Base-by-base conservation (phyloP, 768 basidiomycete species). In the Auriscalpium vulgare region DNA sequence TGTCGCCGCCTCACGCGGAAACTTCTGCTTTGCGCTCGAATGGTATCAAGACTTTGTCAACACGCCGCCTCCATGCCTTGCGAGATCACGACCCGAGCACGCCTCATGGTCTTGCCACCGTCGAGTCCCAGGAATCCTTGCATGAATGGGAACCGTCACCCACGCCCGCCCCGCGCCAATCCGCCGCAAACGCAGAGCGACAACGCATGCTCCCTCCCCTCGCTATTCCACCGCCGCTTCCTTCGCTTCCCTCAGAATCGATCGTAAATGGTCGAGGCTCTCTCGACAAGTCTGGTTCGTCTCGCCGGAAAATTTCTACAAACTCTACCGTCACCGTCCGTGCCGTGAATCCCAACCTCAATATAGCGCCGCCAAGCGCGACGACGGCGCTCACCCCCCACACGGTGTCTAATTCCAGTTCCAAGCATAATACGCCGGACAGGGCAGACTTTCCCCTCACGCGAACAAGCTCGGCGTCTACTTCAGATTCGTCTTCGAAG, bases 381-480 rank as follows among this genome's bases (percentile, higher is more conserved):
- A 88, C 87, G 38, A 89, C 86, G 16, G 84, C 83, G 14, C 54
- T 88, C 11, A 86, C 85, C 1, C 67, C 80, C 0, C 82, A 85
- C 59, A 88, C 84, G 0, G 84, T 82, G 5, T 80, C 81, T 4
- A 78, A 75, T 56, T 69, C 75, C 21, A 47, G 19, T 29, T 53
- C 53, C 43, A 47, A 17, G 36, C 21, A 10, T 37, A 50, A 29
- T 3, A 13, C 51, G 38, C 71, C 73, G 35, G 70, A 69, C 56
- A 58, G 55, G 19, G 62, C 71, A 51, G 54, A 66, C 2, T 62
- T 66, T 29, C 67, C 64, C 34, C 47, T 82, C 35, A 64, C 71
- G 16, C 74, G 81, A 21, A 73, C 72, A n/a, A 74, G 78, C 17
- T 85, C 83, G 0, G 72, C 77, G 0, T 57, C 56, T 36, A 21